Conservation (phyloP, 352 stramenopile species). For the Pilasporangium apinafurcum region DNA sequence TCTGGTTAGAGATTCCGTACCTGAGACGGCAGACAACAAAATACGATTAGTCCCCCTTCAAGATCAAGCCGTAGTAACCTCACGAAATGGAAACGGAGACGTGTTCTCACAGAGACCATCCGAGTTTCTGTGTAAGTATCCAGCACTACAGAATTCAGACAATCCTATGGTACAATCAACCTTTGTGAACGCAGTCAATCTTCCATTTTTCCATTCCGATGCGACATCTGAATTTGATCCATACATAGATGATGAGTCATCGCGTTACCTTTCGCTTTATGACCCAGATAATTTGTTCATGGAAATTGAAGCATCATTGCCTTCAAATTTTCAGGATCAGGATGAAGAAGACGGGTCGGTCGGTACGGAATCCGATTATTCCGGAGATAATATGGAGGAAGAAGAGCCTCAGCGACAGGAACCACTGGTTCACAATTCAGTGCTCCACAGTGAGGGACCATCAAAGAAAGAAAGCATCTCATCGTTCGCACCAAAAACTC, state of each 20-base stretch:
- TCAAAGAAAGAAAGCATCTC: too few species aligned
- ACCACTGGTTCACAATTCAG: too few species aligned
- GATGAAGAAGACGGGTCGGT: slow-evolving; percentile 41
- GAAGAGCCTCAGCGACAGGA: slow-evolving; percentile 29
- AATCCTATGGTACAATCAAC: too few species aligned
- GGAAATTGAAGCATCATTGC: slow-evolving; percentile 61
- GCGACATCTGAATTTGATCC: slow-evolving; percentile 23
- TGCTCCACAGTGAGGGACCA: too few species aligned
- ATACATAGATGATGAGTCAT: too few species aligned
- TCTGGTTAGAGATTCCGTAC: not conserved
- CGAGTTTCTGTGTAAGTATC: not conserved
- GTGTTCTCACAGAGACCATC: not conserved
- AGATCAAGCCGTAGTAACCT: too few species aligned
- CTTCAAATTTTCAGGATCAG: slow-evolving; percentile 33
- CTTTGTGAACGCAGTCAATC: too few species aligned
- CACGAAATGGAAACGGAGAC: not conserved
- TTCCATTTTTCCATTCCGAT: too few species aligned
- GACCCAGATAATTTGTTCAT: slow-evolving; percentile 49
- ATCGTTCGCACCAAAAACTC: too few species aligned
- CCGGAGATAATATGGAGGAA: slow-evolving; percentile 60
- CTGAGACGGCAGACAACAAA: slow-evolving; percentile 9
- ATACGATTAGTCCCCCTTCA: slow-evolving; percentile 13
- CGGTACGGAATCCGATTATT: slow-evolving; percentile 70
- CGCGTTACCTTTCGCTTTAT: slow-evolving; percentile 25
- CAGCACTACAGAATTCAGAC: too few species aligned